phyloP scores from a whole-genome alignment of 345 rosid genomes.

The Hirschfeldia incana region DNA sequence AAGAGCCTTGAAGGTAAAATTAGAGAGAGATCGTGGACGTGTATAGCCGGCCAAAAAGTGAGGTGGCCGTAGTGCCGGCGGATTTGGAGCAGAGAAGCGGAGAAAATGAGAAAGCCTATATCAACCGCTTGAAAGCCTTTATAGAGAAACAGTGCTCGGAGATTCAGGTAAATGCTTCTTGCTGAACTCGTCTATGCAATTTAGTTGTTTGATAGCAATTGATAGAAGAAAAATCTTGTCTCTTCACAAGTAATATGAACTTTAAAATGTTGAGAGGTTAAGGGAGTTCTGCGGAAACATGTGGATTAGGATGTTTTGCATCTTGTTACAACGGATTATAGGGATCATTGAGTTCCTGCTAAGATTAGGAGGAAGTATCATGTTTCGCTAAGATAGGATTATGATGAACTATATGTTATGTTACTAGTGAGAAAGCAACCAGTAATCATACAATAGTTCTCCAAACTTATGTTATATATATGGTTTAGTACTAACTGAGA shows the following conservation, averaged over 20 bases:
- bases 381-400: too few species aligned
- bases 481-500: too few species aligned
- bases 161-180: conserved; percentile 59
- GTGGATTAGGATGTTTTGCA: too few species aligned
- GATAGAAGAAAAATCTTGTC: not conserved
- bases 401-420: too few species aligned
- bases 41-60: conserved; percentile 76
- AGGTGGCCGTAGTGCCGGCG: conserved; percentile 86
- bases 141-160: conserved; percentile 87
- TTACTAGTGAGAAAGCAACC: too few species aligned
- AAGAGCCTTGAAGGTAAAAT: conserved; percentile 64
- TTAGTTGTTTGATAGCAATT: not conserved
- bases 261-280: not conserved
- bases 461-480: too few species aligned
- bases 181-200: not conserved
- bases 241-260: not conserved
- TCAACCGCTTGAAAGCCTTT: conserved; percentile 71
- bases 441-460: too few species aligned
- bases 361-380: too few species aligned
- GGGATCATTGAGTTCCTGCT: too few species aligned
- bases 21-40: conserved; percentile 70
- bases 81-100: conserved; percentile 79
- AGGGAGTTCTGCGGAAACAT: too few species aligned
- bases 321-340: too few species aligned
- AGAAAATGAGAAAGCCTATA: conserved; percentile 70